Evolutionary conservation across 352 stramenopile genomes (phyloP).

Genomic region (Plasmopara viticola): DNA sequence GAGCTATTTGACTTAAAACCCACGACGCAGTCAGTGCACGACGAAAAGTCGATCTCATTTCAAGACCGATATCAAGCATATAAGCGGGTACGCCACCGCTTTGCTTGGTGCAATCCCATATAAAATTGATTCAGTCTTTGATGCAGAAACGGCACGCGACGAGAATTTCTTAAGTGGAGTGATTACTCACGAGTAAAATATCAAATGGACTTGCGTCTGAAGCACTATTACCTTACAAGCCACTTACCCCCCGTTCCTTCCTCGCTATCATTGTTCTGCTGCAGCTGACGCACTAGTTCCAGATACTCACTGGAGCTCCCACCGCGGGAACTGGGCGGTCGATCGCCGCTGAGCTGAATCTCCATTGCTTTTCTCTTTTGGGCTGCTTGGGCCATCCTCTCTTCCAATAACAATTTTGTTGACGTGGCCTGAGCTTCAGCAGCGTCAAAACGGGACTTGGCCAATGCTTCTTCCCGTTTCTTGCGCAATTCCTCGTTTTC

Average conservation of each 20-base stretch:
- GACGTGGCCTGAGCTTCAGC: slow-evolving; percentile 8
- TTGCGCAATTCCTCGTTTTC: slow-evolving; percentile 30
- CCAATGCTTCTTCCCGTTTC: slow-evolving; percentile 38
- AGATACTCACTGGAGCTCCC: slow-evolving; percentile 49
- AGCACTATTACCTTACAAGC: slow-evolving; percentile 44
- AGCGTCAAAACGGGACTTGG: slow-evolving; percentile 22
- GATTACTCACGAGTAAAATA: slow-evolving; percentile 25
- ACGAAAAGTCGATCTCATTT: slow-evolving; percentile 58
- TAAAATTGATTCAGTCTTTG: slow-evolving; percentile 6
- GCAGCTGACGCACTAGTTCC: slow-evolving; percentile 52
- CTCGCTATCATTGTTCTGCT: slow-evolving; percentile 47
- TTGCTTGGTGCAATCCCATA: background rate
- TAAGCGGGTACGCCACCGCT: slow-evolving; percentile 36
- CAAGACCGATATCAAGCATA: slow-evolving; percentile 64
- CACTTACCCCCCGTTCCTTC: slow-evolving; percentile 52
- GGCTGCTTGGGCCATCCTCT: slow-evolving; percentile 56
- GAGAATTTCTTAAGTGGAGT: slow-evolving; percentile 19
- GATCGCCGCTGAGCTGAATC: slow-evolving; percentile 20
- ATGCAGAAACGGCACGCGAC: slow-evolving; percentile 41
- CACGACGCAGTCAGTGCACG: slow-evolving; percentile 31
- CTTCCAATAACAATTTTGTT: slow-evolving; percentile 30
- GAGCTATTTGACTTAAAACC: slow-evolving; percentile 82
- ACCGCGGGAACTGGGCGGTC: slow-evolving; percentile 6
- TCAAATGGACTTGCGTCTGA: slow-evolving; percentile 7
- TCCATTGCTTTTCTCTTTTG: slow-evolving; percentile 47